Evolutionary conservation across 768 basidiomycete species (phyloP).

Genomic region (Paxillus involutus): DNA sequence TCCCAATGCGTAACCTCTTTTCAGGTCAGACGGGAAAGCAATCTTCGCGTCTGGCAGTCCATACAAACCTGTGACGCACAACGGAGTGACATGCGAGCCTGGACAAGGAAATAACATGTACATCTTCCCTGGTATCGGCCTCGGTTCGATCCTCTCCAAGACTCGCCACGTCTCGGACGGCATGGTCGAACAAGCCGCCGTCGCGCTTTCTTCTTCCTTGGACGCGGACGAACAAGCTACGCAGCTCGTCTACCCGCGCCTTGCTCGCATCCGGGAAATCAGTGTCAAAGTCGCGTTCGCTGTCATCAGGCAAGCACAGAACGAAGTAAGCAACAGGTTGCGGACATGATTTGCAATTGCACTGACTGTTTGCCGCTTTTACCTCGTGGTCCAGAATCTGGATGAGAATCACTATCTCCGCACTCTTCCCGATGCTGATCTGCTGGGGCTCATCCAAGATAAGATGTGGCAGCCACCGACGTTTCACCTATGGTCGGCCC

Average conservation of each 20-base stretch:
- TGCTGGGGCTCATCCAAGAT: constrained; percentile 49
- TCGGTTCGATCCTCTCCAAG: constrained; percentile 60
- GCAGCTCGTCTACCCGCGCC: constrained; percentile 67
- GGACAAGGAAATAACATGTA: constrained; percentile 86
- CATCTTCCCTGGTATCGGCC: constrained; percentile 61
- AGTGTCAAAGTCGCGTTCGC: constrained; percentile 59
- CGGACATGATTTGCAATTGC: not conserved
- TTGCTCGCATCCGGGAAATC: constrained; percentile 65
- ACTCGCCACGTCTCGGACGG: constrained; percentile 59
- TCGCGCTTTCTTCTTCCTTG: constrained; percentile 59
- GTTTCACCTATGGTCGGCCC: not conserved
- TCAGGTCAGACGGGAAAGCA: constrained; percentile 61
- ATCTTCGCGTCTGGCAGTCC: constrained; percentile 78
- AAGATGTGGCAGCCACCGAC: constrained; percentile 56
- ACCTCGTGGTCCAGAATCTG: constrained; percentile 31
- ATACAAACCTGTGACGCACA: constrained; percentile 51
- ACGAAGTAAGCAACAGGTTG: constrained; percentile 44
- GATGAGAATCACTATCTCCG: constrained; percentile 49
- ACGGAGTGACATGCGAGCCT: constrained; percentile 53
- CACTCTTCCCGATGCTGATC: constrained; percentile 44
- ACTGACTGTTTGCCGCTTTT: constrained; percentile 2
- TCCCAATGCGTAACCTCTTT: not conserved
- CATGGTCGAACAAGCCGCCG: constrained; percentile 68
- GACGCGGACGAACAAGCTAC: constrained; percentile 52
- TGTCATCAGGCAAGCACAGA: constrained; percentile 66